Conservation (phyloP, 2,329 filamentous ascomycete species). For the Didymella keratinophila region DNA sequence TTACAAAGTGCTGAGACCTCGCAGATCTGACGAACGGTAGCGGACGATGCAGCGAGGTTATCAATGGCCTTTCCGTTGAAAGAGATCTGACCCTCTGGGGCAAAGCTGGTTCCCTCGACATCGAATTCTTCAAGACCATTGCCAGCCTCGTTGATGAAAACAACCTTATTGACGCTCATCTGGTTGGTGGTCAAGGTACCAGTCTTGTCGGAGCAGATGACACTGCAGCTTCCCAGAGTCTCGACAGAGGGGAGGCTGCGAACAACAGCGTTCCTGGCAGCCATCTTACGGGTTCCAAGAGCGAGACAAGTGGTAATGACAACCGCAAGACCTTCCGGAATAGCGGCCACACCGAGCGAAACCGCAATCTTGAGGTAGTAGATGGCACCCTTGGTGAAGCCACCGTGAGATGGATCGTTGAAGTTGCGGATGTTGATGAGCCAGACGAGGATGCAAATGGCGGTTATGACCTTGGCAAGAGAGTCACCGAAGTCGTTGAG, state of each 20-base stretch:
- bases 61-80: conserved; percentile 72
- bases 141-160: conserved; percentile 79
- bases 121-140: conserved; percentile 82
- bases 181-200: conserved; percentile 98
- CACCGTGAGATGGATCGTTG: conserved; percentile 90
- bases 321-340: conserved; percentile 95
- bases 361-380: conserved; percentile 99
- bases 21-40: conserved; percentile 79
- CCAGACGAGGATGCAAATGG: conserved; percentile 96
- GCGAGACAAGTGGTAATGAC: conserved; percentile 99
- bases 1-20: conserved; percentile 82
- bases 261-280: conserved; percentile 96
- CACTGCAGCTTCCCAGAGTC: conserved; percentile 97
- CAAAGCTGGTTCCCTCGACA: conserved; percentile 91
- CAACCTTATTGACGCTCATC: conserved; percentile 96
- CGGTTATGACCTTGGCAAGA: conserved; percentile 96
- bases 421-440: conserved; percentile 98
- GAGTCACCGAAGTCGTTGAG: conserved; percentile 97
- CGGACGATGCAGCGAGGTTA: conserved; percentile 74
- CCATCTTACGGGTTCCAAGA: conserved; percentile 97
- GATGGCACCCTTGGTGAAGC: conserved; percentile 95
- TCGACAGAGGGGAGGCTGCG: conserved; percentile 96
- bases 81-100: conserved; percentile 78
- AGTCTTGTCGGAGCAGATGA: conserved; percentile 99
- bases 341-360: conserved; percentile 95